A percentile compares a stretch with the other conserved stretches of the same genome.
phyloP scores from a whole-genome alignment of 352 stramenopile genomes.

The Phytophthora macrochlamydospora region DNA sequence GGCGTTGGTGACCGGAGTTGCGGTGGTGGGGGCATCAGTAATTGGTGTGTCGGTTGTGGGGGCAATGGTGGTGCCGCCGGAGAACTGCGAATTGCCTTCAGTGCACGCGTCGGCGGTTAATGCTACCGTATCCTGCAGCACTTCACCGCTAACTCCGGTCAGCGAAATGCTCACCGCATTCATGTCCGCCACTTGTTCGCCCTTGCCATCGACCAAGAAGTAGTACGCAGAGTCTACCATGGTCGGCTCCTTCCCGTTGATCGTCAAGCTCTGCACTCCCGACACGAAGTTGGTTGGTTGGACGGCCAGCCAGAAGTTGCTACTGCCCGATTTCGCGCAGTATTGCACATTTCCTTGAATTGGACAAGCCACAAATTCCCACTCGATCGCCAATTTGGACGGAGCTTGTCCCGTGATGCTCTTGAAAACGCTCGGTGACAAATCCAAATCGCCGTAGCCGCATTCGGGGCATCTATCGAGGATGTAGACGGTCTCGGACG shows the following conservation, averaged over 20 bases:
- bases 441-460: conserved; percentile 52
- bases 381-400: conserved; percentile 56
- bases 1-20: too few relatives aligned
- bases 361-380: conserved; percentile 72
- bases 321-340: conserved; percentile 69
- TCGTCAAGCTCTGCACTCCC: conserved; percentile 54
- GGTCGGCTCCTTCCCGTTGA: conserved; percentile 56
- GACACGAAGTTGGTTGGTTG: conserved; percentile 64
- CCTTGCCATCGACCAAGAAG: conserved; percentile 59
- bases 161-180: conserved; percentile 49
- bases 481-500: conserved; percentile 66
- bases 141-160: conserved; percentile 53
- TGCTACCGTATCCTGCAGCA: conserved; percentile 62
- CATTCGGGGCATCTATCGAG: conserved; percentile 72
- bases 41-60: too few relatives aligned
- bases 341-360: conserved; percentile 57
- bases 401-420: conserved; percentile 57
- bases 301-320: conserved; percentile 63
- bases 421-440: conserved; percentile 64
- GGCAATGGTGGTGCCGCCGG: neutral
- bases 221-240: conserved; percentile 76
- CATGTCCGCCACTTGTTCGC: conserved; percentile 42
- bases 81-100: conserved; percentile 53
- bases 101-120: conserved; percentile 51
- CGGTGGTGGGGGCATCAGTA: too few relatives aligned